Evolutionary conservation across 75 land plant genomes (phyloP), one percentile per base, ranked within the genome.

Genomic region (Pinus tabuliformis): DNA sequence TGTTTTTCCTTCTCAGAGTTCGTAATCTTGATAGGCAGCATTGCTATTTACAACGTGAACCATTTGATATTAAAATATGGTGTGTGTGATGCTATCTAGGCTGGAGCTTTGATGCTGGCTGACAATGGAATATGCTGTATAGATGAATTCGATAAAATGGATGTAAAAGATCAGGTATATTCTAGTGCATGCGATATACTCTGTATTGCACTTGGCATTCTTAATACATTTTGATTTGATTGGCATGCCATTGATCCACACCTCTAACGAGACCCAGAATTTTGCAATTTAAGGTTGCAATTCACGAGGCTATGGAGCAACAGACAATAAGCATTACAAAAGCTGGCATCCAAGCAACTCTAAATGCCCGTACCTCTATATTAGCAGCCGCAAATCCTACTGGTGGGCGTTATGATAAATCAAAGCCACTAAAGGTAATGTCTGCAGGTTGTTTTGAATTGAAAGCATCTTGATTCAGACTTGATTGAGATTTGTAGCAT

Each of bases 91-190:
- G 65, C 58, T 49, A 49, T 9, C 14, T 87, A 97, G 99, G 98
- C 98, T 74, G 99, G 99, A 79, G 99, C 99, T 3, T 77, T 97
- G 37, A 95, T 97, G 98, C 94, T 95, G 71, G 96, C 98, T 77
- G 99, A 95, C 75, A 97, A 95, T 82, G 99, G 99, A 11, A 86
- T 97, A 28, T 97, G 99, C 78, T 97, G 99, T 75, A 97, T 95
- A 76, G 99, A 97, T 83, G 98, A 95, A 79, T 97, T 97, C 86
- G 99, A 97, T 78, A 97, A 97, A 77, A 97, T 97, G 99, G 99
- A 97, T 75, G 76, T 97, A 59, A 92, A 90, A 80, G 99, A 97
- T 78, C 99, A 97, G 98, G 99, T 95, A 79, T 61, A 56, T 64
- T 81, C 4, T 28, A 37, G 21, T n/a, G 70, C 11, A 62, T 56